Evolutionary conservation across 192 early-diverging fungal genomes (phyloP), one percentile per base, ranked within the genome.

Genomic region (Podila clonocystis): DNA sequence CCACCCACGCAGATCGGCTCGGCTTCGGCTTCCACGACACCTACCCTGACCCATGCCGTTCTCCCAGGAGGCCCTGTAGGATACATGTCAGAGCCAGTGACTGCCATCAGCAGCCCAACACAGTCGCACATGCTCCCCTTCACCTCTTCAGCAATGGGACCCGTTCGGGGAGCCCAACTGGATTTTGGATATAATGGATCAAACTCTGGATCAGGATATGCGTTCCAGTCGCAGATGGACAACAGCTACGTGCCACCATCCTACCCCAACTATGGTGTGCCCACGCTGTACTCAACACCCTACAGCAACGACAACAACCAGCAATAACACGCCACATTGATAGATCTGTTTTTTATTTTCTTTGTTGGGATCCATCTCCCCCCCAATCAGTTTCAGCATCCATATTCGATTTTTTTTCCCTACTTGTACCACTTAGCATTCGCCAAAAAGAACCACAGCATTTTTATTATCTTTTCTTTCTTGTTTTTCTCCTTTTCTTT

Each of bases 101-200:
- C 77, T 22, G 77, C 77, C 6, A 29, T 80, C 30, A 80, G 58
- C 71, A 80, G 77, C 50, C 77, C 77, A 2, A 80, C 77, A 11
- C 77, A 80, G 34, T 80, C 77, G 31, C 77, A 80, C 29, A 80
- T 80, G 77, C 67, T 80, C 30, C 77, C 77, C n/a, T 80, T 80
- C 66, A 80, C 77, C 6, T 62, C 75, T 6, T 79, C 76, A 15
- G 30, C 65, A 17, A 73, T 80, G 77, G 57, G 63, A 22, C 70
- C 45, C 20, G 24, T 72, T 15, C 58, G 45, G 24, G 52, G 52
- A 28, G 62, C 50, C 20, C 45, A 30, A 20, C 24, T 72, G 13
- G 70, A 72, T 17, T 69, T 73, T 65, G 77, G 66, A 58, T 80
- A 80, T 15, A 62, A 58, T 49, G 71, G 70, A 65, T 68, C 70